Evolutionary conservation across 2,329 filamentous ascomycete genomes (phyloP).

Genomic region (Botrytis sinoallii): DNA sequence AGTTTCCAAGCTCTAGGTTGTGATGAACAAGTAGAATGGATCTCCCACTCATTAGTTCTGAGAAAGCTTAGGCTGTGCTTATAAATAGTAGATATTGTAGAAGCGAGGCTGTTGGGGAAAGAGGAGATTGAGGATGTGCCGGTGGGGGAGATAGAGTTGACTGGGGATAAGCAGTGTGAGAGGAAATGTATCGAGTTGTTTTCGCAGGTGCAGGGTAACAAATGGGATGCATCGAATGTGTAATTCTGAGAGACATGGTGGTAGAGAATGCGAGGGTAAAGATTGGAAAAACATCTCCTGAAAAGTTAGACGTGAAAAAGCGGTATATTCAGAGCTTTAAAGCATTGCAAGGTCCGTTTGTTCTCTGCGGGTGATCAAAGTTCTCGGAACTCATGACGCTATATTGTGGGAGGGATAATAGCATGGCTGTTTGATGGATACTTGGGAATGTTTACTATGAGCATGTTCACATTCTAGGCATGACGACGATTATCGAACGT

Average conservation of each 20-base stretch:
- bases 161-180: constrained; percentile 45
- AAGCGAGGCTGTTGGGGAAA: constrained; percentile 27
- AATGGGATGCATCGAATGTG: constrained; percentile 56
- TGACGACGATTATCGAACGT: background rate
- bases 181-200: constrained; percentile 57
- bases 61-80: no score
- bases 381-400: background rate
- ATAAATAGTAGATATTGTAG: no score
- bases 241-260: constrained; percentile 49
- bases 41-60: no score
- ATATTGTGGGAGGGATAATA: background rate
- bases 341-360: background rate
- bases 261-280: constrained; percentile 33
- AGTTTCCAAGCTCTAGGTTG: no score
- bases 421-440: background rate
- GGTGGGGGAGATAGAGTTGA: constrained; percentile 45
- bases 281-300: background rate
- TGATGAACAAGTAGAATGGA: no score
- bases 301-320: background rate
- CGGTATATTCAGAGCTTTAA: background rate
- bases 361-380: no score
- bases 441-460: background rate
- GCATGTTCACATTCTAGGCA: background rate
- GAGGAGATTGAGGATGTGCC: constrained; percentile 28
- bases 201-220: constrained; percentile 60